phyloP scores from a whole-genome alignment of 2,329 filamentous ascomycete genomes.

The Cercospora sp. region DNA sequence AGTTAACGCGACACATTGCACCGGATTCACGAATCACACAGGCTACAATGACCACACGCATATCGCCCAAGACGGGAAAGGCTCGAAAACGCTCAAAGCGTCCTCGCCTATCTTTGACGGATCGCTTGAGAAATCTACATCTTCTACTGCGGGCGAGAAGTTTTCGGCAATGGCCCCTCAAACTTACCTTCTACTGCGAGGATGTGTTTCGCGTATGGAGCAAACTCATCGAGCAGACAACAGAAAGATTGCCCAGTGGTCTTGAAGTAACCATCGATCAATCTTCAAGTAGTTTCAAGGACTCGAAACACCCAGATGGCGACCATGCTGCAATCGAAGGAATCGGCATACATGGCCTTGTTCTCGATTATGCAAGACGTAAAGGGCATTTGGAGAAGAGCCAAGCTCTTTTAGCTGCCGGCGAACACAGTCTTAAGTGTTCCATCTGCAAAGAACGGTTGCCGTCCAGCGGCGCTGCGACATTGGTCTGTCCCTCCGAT shows the following conservation, averaged over 20 bases:
- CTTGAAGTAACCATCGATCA: conserved; percentile 48
- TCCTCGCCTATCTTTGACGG: conserved; percentile 62
- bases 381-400: conserved; percentile 57
- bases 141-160: conserved; percentile 75
- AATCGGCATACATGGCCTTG: conserved; percentile 48
- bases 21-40: conserved; percentile 60
- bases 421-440: conserved; percentile 44
- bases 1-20: conserved; percentile 76
- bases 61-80: conserved; percentile 44
- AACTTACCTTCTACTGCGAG: conserved; percentile 72
- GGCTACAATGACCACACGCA: conserved; percentile 41
- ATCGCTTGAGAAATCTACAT: conserved; percentile 77
- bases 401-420: conserved; percentile 44
- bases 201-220: conserved; percentile 72
- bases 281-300: conserved; percentile 11
- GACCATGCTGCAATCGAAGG: conserved; percentile 2
- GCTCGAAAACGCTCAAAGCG: conserved; percentile 54
- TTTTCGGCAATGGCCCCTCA: conserved; percentile 81
- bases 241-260: conserved; percentile 50
- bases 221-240: conserved; percentile 54
- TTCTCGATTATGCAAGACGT: conserved; percentile 55
- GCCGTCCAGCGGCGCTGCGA: conserved; percentile 43
- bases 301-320: conserved; percentile 18
- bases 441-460: conserved; percentile 51
- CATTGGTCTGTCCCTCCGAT: conserved; percentile 54